A percentile compares a stretch with the other conserved stretches of the same genome.
These are phyloP conservation scores for Fusarium paranaense DNA, from an alignment of 2,329 filamentous ascomycete species.

Conservation along the genomic window DNA sequence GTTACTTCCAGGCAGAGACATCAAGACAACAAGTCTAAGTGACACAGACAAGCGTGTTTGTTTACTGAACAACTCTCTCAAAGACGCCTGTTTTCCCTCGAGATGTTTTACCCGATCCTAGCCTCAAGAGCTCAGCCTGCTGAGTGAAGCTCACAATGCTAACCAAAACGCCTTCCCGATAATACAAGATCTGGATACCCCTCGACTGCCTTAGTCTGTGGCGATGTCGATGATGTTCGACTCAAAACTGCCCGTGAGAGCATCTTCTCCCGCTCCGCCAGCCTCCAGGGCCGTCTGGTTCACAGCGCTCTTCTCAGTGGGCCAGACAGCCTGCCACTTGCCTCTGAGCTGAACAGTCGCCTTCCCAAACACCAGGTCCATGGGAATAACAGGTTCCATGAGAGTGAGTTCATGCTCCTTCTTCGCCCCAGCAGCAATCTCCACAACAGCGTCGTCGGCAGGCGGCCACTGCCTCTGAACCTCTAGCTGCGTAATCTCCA, in stretches of 20 bases:
- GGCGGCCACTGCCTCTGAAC: constrained; percentile 57
- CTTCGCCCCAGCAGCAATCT: constrained; percentile 53
- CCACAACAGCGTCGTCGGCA: constrained; percentile 51
- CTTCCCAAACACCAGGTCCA: constrained; percentile 48
- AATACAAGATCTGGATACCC: not conserved
- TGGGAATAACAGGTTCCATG: constrained; percentile 50
- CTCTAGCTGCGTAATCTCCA: constrained; percentile 53
- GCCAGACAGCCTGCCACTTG: constrained; percentile 51
- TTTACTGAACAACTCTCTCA: not conserved
- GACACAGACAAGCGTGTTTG: not conserved
- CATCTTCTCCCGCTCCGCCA: constrained; percentile 27
- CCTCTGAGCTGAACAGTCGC: constrained; percentile 52
- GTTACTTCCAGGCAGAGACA: not conserved
- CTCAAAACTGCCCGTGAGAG: constrained; percentile 35
- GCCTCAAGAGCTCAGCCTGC: not conserved
- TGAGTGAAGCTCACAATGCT: not conserved
- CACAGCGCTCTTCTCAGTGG: constrained; percentile 38
- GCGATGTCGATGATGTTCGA: constrained; percentile 37
- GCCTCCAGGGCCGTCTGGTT: constrained; percentile 34
- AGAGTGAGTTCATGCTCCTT: constrained; percentile 51
- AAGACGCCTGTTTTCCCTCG: not conserved
- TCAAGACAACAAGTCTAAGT: not conserved
- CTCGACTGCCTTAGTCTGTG: constrained; percentile 1
- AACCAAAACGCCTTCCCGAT: not conserved
- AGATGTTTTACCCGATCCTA: not conserved